A percentile compares a stretch with the other conserved stretches of the same genome.
Conservation (phyloP, 2,329 filamentous ascomycete genomes). For the Dothideomycetidae sp. region DNA sequence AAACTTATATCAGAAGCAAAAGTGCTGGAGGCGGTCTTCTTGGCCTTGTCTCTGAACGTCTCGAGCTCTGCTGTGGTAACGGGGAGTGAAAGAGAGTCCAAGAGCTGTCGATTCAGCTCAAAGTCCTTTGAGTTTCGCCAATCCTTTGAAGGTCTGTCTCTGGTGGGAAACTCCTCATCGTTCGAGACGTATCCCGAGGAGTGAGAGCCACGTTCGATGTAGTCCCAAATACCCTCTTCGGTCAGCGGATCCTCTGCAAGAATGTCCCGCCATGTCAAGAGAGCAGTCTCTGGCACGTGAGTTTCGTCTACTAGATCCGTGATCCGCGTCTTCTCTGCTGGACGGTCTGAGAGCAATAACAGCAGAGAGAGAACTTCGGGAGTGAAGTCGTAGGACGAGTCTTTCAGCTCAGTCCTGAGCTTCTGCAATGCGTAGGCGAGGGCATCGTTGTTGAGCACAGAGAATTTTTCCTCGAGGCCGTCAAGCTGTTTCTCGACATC, state of each 20-base stretch:
- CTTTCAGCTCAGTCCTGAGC: constrained; percentile 46
- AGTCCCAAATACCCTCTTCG: constrained; percentile 54
- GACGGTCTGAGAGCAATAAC: constrained; percentile 67
- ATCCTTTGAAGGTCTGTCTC: too few relatives aligned
- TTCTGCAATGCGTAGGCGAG: constrained; percentile 54
- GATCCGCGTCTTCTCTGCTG: constrained; percentile 54
- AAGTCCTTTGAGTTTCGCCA: too few relatives aligned
- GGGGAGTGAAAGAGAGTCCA: constrained; percentile 21
- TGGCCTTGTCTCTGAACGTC: constrained; percentile 28
- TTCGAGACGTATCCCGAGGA: constrained; percentile 47
- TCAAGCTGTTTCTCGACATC: constrained; percentile 28
- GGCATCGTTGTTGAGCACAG: constrained; percentile 62
- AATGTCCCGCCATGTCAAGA: constrained; percentile 62
- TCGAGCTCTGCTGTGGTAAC: too few relatives aligned
- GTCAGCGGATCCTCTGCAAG: constrained; percentile 61
- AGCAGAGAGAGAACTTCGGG: constrained; percentile 70
- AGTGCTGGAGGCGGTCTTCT: constrained; percentile 11
- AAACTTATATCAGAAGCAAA: constrained; percentile 17
- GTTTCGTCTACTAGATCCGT: constrained; percentile 46
- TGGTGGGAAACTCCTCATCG: too few relatives aligned
- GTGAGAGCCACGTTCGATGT: constrained; percentile 50
- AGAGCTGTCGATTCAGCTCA: too few relatives aligned
- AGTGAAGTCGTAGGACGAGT: constrained; percentile 46
- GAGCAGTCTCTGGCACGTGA: background rate
- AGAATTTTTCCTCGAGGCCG: constrained; percentile 69